Conservation (phyloP, 2,329 filamentous ascomycete genomes). For the Shiraia bambusicola region DNA sequence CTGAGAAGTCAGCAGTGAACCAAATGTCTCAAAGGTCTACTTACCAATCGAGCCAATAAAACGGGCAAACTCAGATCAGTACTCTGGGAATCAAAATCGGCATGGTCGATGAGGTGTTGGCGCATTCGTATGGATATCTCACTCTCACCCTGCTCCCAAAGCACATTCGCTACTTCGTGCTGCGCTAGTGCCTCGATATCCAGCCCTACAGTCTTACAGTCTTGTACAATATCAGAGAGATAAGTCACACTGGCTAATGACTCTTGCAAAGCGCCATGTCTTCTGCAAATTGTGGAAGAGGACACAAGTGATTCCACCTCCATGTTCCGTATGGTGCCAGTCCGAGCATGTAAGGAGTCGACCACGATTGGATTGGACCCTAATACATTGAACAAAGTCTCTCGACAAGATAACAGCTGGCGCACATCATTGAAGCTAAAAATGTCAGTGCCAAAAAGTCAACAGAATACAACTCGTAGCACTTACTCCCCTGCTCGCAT, state of each 20-base stretch:
- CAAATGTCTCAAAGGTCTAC: background rate
- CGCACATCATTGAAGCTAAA: constrained; percentile 73
- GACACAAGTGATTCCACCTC: constrained; percentile 77
- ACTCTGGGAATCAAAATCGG: constrained; percentile 34
- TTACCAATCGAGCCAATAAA: constrained; percentile 76
- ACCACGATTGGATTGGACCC: constrained; percentile 68
- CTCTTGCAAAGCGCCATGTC: constrained; percentile 80
- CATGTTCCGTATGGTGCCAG: constrained; percentile 65
- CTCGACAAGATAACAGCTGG: constrained; percentile 77
- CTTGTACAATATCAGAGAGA: constrained; percentile 72
- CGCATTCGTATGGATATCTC: constrained; percentile 86
- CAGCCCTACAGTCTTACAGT: constrained; percentile 70
- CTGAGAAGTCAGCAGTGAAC: constrained; percentile 38
- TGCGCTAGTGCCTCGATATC: constrained; percentile 74
- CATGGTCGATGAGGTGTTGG: constrained; percentile 59
- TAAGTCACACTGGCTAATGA: constrained; percentile 82
- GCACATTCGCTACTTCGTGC: constrained; percentile 80
- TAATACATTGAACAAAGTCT: constrained; percentile 78
- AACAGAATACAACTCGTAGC: background rate
- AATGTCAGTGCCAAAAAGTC: constrained; percentile 36
- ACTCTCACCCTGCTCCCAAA: constrained; percentile 94
- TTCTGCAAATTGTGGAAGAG: constrained; percentile 73
- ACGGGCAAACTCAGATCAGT: constrained; percentile 54
- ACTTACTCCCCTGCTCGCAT: constrained; percentile 78
- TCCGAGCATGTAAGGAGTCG: constrained; percentile 60